Evolutionary conservation across 1,284 basidiomycete genomes (phyloP).

Genomic region (Cryptococcus depauperatus): DNA sequence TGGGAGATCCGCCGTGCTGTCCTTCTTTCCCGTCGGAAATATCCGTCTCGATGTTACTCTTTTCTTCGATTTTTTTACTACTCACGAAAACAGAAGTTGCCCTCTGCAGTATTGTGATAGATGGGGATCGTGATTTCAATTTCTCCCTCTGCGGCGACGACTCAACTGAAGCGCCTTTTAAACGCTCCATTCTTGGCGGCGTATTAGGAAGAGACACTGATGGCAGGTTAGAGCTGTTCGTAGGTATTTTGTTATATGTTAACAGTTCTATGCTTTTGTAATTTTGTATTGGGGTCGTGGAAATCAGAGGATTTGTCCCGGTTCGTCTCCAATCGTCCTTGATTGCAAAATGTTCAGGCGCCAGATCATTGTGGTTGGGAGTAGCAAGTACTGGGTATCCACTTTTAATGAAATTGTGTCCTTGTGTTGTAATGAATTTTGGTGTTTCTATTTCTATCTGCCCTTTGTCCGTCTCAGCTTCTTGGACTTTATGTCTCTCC

Average conservation of each 20-base stretch:
- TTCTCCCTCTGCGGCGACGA: constrained; percentile 15
- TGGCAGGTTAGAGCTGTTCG: not conserved
- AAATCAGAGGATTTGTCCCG: no score
- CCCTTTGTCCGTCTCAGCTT: constrained; percentile 9
- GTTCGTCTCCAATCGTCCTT: no score
- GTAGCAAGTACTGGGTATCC: no score
- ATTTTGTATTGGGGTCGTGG: no score
- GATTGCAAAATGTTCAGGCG: no score
- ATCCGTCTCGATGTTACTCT: constrained; percentile 6
- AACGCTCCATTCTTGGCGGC: constrained; percentile 7
- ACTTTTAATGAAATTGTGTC: no score
- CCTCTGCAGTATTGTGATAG: constrained; percentile 86
- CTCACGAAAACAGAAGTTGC: constrained; percentile 64
- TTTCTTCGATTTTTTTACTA: constrained; percentile 15
- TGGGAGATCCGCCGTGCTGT: constrained; percentile 28
- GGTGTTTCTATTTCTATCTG: no score
- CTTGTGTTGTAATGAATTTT: no score
- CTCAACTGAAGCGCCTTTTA: not conserved
- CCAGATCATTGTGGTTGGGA: no score
- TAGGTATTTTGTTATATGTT: no score
- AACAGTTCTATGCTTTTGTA: no score
- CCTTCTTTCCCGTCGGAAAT: not conserved
- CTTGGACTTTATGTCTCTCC: constrained; percentile 22
- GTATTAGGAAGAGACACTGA: constrained; percentile 3
- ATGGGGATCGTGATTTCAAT: constrained; percentile 63